Base-by-base conservation (phyloP, 2,329 filamentous ascomycete species). In the Cercospora citrullina region DNA sequence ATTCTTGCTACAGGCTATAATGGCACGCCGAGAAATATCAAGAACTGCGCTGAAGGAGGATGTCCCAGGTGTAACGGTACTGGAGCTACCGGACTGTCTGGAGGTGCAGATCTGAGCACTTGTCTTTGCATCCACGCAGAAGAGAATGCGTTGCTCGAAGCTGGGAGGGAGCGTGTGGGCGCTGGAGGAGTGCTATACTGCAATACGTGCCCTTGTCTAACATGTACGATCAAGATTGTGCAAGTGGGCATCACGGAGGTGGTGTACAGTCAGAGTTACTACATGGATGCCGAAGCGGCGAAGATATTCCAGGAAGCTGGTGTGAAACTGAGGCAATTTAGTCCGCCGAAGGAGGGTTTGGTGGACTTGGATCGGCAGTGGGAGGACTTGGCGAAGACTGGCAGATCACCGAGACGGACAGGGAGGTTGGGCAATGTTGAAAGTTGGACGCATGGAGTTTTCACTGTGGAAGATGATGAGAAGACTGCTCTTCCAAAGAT, bases 1-100 rank as follows among this genome's bases (percentile, higher is more conserved):
- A 95, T 99, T 71, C 92, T 98, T 73, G 93, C 90, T 77, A 99
- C 95, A 0, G 95, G 95, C 21, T 99, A 99, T 83, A 99, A 99
- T 80, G 95, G 95, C 69, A 98, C 95, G n/a, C 94, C 95, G 10
- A 86, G 94, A 23, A 90, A 94, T 53, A 84, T 97, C 75, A 87
- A 84, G 65, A 99, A 99, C 81, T 99, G 95, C 82, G 91, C 91
- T 73, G 92, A 96, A 75, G 95, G 95, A 72, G 95, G 95, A 60
- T 99, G 95, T 73, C 81, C 85, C 10, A 87, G 95, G 60, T 99
- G 95, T 81, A 98, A 99, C 79, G 86, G 87, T 63, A 71, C 67
- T 4, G 71, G 62, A 1, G 66, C 53, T 12, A 26, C 67, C 1
- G 60, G 51, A 3, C 91, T 88, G 5, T 85, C 87, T 65, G 87